These are phyloP conservation scores for Ustilago vetiveriae DNA, from an alignment of 1,284 basidiomycete species.

Conservation along the genomic window DNA sequence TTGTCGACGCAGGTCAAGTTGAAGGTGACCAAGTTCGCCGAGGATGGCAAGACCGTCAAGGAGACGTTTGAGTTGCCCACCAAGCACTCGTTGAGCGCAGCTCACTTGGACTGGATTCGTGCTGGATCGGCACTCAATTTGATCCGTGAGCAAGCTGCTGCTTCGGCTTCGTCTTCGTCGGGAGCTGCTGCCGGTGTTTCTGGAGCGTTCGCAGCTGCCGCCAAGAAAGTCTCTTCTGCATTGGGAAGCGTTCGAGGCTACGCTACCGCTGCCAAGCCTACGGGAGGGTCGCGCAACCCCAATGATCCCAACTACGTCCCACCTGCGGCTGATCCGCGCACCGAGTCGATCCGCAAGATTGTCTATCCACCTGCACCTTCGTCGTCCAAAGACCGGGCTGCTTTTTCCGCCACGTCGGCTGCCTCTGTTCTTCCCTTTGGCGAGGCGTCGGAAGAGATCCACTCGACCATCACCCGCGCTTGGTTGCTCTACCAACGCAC, in stretches of 20 bases:
- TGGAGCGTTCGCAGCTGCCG: constrained; percentile 31
- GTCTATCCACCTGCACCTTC: constrained; percentile 54
- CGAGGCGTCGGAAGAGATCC: constrained; percentile 74
- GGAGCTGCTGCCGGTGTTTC: constrained; percentile 20
- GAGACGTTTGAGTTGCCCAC: constrained; percentile 62
- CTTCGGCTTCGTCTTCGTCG: constrained; percentile 3
- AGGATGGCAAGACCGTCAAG: constrained; percentile 54
- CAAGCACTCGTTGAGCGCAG: constrained; percentile 58
- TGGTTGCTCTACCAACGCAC: constrained; percentile 85
- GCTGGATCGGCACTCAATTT: constrained; percentile 65
- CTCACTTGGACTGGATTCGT: constrained; percentile 65
- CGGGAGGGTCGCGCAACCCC: constrained; percentile 43
- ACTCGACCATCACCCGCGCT: constrained; percentile 91
- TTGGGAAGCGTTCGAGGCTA: constrained; percentile 49
- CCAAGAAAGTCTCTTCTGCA: constrained; percentile 26
- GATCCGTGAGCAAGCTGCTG: constrained; percentile 57
- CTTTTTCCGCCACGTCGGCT: constrained; percentile 26
- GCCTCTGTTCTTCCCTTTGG: constrained; percentile 42
- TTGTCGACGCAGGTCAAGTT: constrained; percentile 59
- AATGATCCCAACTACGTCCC: constrained; percentile 62
- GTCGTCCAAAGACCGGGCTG: constrained; percentile 32
- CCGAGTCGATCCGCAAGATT: constrained; percentile 59
- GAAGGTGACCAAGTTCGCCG: constrained; percentile 60
- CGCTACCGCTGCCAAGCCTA: constrained; percentile 47
- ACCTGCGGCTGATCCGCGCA: constrained; percentile 50